Evolutionary conservation across 2,329 filamentous ascomycete species (phyloP).

Genomic region (Graphilbum ipis-grandicollis): DNA sequence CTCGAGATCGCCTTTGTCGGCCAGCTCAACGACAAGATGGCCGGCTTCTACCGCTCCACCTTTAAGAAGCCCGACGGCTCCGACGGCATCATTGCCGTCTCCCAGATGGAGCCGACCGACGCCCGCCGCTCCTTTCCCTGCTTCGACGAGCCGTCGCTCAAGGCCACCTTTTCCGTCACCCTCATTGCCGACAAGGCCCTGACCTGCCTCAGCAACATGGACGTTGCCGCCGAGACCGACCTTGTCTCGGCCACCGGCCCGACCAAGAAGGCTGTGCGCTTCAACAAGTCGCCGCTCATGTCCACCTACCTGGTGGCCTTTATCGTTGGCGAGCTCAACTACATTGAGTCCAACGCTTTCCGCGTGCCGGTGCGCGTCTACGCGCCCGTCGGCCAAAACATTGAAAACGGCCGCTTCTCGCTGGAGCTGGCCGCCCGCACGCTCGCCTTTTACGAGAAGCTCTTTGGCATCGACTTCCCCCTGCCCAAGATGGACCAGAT

Average conservation of each 20-base stretch:
- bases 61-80: conserved; percentile 72
- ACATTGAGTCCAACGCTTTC: conserved; percentile 83
- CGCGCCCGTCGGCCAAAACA: conserved; percentile 74
- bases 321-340: conserved; percentile 84
- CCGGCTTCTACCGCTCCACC: conserved; percentile 76
- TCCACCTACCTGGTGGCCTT: conserved; percentile 92
- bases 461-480: conserved; percentile 74
- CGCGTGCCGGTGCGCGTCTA: conserved; percentile 88
- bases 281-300: conserved; percentile 86
- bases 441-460: conserved; percentile 86
- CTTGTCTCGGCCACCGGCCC: conserved; percentile 44
- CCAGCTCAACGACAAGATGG: conserved; percentile 75
- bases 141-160: conserved; percentile 89
- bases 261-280: conserved; percentile 72
- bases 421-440: conserved; percentile 79
- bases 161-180: conserved; percentile 83
- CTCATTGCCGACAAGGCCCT: conserved; percentile 78
- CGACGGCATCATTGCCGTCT: conserved; percentile 69
- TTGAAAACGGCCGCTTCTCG: conserved; percentile 82
- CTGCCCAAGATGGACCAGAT: conserved; percentile 94
- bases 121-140: conserved; percentile 85
- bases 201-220: conserved; percentile 95
- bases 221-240: conserved; percentile 64
- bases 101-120: conserved; percentile 94
- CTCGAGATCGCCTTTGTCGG: conserved; percentile 64